phyloP scores from a whole-genome alignment of 768 basidiomycete species.

The Leccinum variicolor region DNA sequence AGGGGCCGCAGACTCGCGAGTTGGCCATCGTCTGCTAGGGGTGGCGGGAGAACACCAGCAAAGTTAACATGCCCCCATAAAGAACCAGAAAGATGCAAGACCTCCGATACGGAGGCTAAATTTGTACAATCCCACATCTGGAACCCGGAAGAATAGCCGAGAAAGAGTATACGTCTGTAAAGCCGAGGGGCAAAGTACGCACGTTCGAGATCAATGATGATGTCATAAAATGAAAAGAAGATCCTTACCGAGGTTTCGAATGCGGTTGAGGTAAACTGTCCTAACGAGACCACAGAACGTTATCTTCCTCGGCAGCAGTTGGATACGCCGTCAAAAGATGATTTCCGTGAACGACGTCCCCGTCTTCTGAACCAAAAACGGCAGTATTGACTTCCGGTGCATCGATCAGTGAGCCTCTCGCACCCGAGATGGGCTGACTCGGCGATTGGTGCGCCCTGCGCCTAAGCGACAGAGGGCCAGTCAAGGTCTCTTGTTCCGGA shows the following conservation, averaged over 20 bases:
- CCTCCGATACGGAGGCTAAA: conserved; percentile 46
- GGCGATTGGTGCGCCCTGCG: conserved; percentile 5
- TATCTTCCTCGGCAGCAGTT: conserved; percentile 29
- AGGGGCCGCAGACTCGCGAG: conserved; percentile 32
- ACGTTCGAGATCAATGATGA: not conserved
- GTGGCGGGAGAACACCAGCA: conserved; percentile 42
- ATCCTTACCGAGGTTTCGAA: conserved; percentile 19
- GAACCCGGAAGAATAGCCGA: conserved; percentile 51
- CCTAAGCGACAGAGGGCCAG: conserved; percentile 9
- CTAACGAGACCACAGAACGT: conserved; percentile 33
- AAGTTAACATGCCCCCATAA: conserved; percentile 35
- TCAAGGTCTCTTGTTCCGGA: conserved; percentile 9
- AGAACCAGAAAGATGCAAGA: conserved; percentile 46
- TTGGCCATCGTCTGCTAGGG: conserved; percentile 23
- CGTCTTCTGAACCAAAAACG: conserved; percentile 22
- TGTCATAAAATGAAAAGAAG: not conserved
- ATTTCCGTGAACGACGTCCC: conserved; percentile 13
- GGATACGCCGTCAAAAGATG: conserved; percentile 26
- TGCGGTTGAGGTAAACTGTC: conserved; percentile 22
- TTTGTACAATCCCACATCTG: conserved; percentile 64
- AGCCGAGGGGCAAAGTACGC: conserved; percentile 2
- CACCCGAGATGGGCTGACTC: conserved; percentile 7
- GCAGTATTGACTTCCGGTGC: conserved; percentile 14
- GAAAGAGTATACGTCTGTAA: conserved; percentile 44
- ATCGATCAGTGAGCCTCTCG: conserved; percentile 3